A percentile compares a stretch with the other conserved stretches of the same genome.
These are phyloP conservation scores for Aspergillus sp. DNA, from an alignment of 2,329 filamentous ascomycete species.

Conservation along the genomic window DNA sequence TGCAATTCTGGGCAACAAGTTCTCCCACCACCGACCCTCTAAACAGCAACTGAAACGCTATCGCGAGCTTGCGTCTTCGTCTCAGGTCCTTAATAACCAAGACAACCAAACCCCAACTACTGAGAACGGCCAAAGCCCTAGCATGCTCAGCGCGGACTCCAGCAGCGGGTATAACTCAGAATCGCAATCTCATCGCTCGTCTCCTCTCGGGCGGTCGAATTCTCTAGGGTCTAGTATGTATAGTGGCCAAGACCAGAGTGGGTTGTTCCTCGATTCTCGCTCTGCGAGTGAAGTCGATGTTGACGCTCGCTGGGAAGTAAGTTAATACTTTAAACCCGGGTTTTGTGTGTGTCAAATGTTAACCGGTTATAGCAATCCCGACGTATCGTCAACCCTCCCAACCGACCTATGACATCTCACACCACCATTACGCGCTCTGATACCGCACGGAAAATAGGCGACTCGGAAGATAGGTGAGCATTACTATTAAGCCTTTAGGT, in stretches of 20 bases:
- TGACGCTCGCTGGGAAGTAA: constrained; percentile 41
- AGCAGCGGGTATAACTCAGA: constrained; percentile 37
- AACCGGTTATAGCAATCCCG: constrained; percentile 31
- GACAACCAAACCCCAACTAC: constrained; percentile 27
- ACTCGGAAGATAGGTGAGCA: constrained; percentile 35
- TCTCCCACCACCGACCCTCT: constrained; percentile 81
- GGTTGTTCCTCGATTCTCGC: constrained; percentile 30
- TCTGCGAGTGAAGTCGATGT: constrained; percentile 38
- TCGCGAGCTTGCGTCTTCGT: constrained; percentile 79
- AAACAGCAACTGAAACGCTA: constrained; percentile 76
- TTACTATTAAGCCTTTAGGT: too few species aligned
- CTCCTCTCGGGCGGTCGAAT: constrained; percentile 35
- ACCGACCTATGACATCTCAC: constrained; percentile 33
- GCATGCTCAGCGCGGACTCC: constrained; percentile 38
- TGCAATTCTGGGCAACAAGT: constrained; percentile 96
- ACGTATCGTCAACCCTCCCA: constrained; percentile 31
- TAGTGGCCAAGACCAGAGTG: constrained; percentile 23
- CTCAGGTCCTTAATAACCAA: constrained; percentile 58
- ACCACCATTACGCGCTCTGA: constrained; percentile 24
- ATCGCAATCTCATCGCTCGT: constrained; percentile 37
- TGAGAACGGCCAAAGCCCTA: constrained; percentile 30
- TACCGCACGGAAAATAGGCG: constrained; percentile 22
- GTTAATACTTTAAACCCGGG: constrained; percentile 8
- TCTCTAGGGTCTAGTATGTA: constrained; percentile 36
- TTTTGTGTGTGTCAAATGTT: constrained; percentile 11